Conservation (phyloP, 495 filamentous ascomycete species). For the Talaromyces ruber region DNA sequence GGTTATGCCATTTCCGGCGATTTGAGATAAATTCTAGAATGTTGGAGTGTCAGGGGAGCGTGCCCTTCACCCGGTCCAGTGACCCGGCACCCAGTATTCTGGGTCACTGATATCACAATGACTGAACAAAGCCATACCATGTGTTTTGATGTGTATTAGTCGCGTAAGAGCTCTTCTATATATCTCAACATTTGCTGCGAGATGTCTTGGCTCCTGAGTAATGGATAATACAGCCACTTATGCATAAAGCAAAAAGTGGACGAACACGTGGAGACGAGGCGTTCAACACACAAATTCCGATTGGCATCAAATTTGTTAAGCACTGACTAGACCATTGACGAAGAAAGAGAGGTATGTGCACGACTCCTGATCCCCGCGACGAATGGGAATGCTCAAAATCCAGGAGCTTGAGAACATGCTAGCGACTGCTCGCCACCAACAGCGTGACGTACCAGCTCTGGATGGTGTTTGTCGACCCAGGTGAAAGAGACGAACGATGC, state of each 20-base stretch:
- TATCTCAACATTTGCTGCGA: neutral
- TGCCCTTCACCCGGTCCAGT: neutral
- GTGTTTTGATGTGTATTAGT: neutral
- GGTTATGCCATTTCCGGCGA: constrained; percentile 2
- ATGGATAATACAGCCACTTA: neutral
- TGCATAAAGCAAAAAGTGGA: neutral
- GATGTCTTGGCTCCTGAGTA: neutral
- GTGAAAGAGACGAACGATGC: neutral
- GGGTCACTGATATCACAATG: neutral
- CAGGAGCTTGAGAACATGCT: neutral
- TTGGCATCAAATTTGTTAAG: neutral
- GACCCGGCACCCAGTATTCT: neutral
- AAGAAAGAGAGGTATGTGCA: neutral
- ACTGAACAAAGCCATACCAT: neutral
- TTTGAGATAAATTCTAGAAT: neutral
- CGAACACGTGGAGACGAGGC: neutral
- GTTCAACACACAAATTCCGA: neutral
- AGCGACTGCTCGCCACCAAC: neutral
- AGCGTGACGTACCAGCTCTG: neutral
- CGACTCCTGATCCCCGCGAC: neutral
- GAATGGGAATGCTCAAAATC: neutral
- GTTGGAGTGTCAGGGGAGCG: neutral
- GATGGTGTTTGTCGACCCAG: neutral
- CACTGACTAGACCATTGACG: neutral
- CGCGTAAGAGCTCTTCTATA: neutral